phyloP scores from a whole-genome alignment of 2,329 filamentous ascomycete genomes.

The Didymella arachidicola region DNA sequence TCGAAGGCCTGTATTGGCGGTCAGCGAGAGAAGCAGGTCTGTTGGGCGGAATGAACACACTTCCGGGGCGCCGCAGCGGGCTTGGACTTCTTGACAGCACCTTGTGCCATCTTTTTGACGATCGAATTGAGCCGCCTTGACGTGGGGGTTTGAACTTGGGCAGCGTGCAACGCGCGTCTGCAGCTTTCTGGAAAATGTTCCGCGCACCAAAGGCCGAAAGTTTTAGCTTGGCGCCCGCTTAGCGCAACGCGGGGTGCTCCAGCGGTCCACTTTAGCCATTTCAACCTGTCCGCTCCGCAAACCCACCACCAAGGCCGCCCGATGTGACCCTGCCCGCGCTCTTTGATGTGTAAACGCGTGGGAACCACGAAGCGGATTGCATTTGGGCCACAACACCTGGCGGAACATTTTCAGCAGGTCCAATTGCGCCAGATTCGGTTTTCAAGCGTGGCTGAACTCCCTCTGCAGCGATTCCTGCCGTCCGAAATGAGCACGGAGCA shows the following conservation, averaged over 20 bases:
- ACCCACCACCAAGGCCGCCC: constrained; percentile 37
- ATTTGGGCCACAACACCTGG: background rate
- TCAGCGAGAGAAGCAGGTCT: constrained; percentile 13
- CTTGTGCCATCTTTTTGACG: constrained; percentile 55
- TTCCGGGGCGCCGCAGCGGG: constrained; percentile 48
- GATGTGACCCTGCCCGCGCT: background rate
- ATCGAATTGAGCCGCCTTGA: background rate
- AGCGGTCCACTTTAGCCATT: constrained; percentile 37
- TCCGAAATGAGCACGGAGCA: constrained; percentile 2
- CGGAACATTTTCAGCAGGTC: constrained; percentile 9
- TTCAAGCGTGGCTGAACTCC: background rate
- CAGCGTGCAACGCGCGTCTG: constrained; percentile 7
- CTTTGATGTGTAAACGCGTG: background rate
- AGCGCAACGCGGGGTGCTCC: constrained; percentile 30
- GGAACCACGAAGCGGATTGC: background rate
- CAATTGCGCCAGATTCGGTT: background rate
- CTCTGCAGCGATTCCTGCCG: background rate
- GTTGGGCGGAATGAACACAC: constrained; percentile 38
- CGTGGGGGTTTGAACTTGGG: background rate
- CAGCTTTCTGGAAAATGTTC: constrained; percentile 24
- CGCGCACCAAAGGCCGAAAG: constrained; percentile 21
- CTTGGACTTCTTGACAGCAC: constrained; percentile 57
- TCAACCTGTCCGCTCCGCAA: constrained; percentile 36
- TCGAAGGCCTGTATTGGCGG: constrained; percentile 35
- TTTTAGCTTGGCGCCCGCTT: constrained; percentile 22